A percentile compares a stretch with the other conserved stretches of the same genome.
Conservation (phyloP, 805 yeast genomes). For the Hanseniaspora meyeri region DNA sequence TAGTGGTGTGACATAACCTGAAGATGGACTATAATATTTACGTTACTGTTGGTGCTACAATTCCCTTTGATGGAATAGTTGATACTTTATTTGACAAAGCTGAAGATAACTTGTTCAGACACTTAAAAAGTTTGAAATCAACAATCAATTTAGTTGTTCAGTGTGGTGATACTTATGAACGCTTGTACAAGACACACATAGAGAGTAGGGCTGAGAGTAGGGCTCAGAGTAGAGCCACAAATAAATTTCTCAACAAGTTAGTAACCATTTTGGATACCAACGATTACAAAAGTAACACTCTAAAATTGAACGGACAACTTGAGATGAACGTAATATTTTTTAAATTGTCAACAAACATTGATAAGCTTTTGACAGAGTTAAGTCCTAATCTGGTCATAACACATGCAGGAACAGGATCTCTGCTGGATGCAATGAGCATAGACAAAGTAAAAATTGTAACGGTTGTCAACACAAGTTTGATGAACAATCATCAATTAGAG, state of each 20-base stretch:
- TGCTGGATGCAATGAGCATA: conserved; percentile 51
- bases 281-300: not conserved
- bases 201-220: not conserved
- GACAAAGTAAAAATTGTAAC: conserved; percentile 36
- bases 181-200: conserved; percentile 4
- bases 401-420: conserved; percentile 90
- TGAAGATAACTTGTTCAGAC: not conserved
- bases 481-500: conserved; percentile 79
- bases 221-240: not conserved
- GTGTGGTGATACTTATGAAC: conserved; percentile 38
- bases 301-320: conserved; percentile 13
- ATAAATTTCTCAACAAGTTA: not conserved
- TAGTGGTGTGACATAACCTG: not conserved
- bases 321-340: conserved; percentile 32
- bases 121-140: conserved; percentile 23
- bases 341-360: conserved; percentile 34
- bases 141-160: conserved; percentile 41
- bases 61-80: conserved; percentile 56
- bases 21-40: conserved; percentile 25
- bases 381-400: conserved; percentile 54
- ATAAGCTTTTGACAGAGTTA: conserved; percentile 28
- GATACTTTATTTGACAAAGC: conserved; percentile 27
- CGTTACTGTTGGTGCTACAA: conserved; percentile 86
- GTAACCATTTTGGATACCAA: not conserved
- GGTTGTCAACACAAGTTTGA: conserved; percentile 56